Evolutionary conservation across 805 yeast genomes (phyloP), one percentile per base, ranked within the genome.

Genomic region (Ogataea pilisensis): DNA sequence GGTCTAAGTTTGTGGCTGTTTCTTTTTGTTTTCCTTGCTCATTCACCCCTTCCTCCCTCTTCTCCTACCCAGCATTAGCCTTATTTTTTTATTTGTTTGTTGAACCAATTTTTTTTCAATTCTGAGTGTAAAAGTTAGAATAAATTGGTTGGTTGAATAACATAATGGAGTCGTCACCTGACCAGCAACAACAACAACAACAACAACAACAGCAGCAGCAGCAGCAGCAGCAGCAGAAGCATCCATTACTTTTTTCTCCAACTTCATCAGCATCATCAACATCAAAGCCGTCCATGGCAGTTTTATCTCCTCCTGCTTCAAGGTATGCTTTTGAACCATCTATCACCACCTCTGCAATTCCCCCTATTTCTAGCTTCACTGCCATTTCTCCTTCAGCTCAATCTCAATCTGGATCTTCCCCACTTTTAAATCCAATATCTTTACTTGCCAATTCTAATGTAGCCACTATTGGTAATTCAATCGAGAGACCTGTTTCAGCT

Each of bases 261-360:
- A 39, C 54, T n/a, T 48, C 51, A 6, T 39, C 54, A 17, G 46
- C 51, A 6, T 45, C 59, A 2, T n/a, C n/a, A n/a, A n/a, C n/a
- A n/a, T n/a, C n/a, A n/a, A 46, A 37, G n/a, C 37, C 54, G 12
- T 55, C 65, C 16, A 61, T 64, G 60, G 70, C 71, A 5, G 51
- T 68, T n/a, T 40, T 68, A 21, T 66, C 72, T 0, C 72, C 73
- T 3, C 68, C 72, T 3, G 68, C 69, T 9, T 61, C 65, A 11
- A 48, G 65, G 28, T 61, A 61, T 44, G 65, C 65, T 3, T 61
- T 61, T 44, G 61, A 57, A 37, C 61, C 61, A 7, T 28, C 49
- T 8, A 29, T 47, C 14, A 40, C 49, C 13, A 53, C 55, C 28
- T 42, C 54, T 16, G 39, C 55, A 12, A 56, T 55, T 25, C 57